phyloP scores from a whole-genome alignment of 768 basidiomycete species.

The Lactarius evosmus region DNA sequence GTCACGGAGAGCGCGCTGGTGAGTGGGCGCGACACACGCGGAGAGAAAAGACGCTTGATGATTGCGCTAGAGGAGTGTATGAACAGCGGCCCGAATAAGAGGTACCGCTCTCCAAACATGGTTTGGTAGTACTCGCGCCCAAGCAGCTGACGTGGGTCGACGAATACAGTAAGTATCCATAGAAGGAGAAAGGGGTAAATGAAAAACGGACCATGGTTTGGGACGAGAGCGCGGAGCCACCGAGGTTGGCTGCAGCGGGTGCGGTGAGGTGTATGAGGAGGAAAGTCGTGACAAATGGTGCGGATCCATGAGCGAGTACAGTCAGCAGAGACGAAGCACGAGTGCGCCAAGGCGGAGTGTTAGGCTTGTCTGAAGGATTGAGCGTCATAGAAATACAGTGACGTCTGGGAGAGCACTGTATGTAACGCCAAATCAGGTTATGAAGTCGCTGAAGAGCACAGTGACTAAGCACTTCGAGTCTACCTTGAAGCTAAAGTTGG shows the following conservation, averaged over 20 bases:
- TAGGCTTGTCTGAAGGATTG: constrained; percentile 6
- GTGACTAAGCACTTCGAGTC: background rate
- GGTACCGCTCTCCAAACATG: constrained; percentile 57
- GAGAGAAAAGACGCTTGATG: constrained; percentile 55
- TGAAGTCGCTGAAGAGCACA: too few species aligned
- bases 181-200: too few species aligned
- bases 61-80: constrained; percentile 59
- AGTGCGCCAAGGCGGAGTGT: constrained; percentile 11
- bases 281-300: constrained; percentile 77
- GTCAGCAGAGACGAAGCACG: constrained; percentile 41
- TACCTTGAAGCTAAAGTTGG: background rate
- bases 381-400: background rate
- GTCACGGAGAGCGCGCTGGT: constrained; percentile 51
- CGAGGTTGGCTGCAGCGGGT: constrained; percentile 66
- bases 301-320: constrained; percentile 59
- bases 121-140: constrained; percentile 88
- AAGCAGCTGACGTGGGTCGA: constrained; percentile 51
- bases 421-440: constrained; percentile 4
- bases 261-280: constrained; percentile 76
- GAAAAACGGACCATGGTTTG: constrained; percentile 62
- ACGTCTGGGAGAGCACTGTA: background rate
- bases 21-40: constrained; percentile 38
- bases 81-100: constrained; percentile 64
- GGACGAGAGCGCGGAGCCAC: constrained; percentile 61
- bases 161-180: background rate